Evolutionary conservation across 2,329 filamentous ascomycete genomes (phyloP).

Genomic region (Cercospora canescens): DNA sequence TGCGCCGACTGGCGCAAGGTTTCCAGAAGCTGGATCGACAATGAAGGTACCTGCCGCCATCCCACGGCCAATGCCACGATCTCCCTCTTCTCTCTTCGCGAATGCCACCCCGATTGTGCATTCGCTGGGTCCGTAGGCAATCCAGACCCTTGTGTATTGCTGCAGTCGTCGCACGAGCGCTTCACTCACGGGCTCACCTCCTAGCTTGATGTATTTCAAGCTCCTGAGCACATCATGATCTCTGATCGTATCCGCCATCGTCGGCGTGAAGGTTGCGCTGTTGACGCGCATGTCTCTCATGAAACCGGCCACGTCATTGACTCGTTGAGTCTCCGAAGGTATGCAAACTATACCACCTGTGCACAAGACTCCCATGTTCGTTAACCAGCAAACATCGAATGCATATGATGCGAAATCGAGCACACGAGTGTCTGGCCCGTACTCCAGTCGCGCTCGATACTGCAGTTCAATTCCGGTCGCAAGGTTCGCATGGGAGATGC

Average conservation of each 20-base stretch:
- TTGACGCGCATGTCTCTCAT: background rate
- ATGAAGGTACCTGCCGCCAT: constrained; percentile 1
- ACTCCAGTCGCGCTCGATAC: background rate
- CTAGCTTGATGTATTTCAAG: background rate
- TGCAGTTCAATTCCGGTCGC: background rate
- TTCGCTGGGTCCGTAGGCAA: constrained; percentile 1
- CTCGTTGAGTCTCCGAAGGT: background rate
- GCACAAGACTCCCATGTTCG: background rate
- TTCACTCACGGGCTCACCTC: background rate
- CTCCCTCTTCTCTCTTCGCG: background rate
- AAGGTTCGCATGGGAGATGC: constrained; percentile 10
- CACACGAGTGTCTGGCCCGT: constrained; percentile 9
- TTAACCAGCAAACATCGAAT: constrained; percentile 21
- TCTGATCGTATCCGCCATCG: background rate
- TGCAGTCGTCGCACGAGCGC: background rate
- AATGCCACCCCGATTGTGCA: background rate
- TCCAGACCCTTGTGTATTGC: background rate
- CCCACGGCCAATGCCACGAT: background rate
- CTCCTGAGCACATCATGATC: background rate
- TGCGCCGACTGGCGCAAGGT: constrained; percentile 43
- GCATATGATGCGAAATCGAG: constrained; percentile 27
- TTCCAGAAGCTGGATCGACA: constrained; percentile 8
- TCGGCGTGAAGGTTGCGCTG: background rate
- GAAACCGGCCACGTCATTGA: background rate
- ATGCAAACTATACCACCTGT: constrained; percentile 1